Base-by-base conservation (phyloP, 2,329 filamentous ascomycete genomes). In the Fusarium pseudocircinatum region DNA sequence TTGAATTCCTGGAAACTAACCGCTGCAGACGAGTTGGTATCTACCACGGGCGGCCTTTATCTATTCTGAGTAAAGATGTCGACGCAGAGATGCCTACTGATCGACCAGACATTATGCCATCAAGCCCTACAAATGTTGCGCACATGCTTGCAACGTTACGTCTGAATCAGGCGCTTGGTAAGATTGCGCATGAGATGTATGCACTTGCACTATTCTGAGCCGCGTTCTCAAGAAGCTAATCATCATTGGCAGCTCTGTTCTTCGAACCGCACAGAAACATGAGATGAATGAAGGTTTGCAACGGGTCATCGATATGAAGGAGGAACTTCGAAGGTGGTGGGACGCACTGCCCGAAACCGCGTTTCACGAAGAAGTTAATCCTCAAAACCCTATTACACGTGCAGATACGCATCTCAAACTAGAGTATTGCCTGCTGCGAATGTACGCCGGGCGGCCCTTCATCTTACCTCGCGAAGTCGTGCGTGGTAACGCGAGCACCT, bases 21-120 rank as follows among this genome's bases (percentile, higher is more conserved):
- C 28, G 75, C 42, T 54, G 74, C 28, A 88, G 86, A 66, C 85
- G 87, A 49, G 86, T 90, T 37, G 86, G 87, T 44, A 88, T 88
- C 54, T 85, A 89, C 40, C 87, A 90, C 67, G 87, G 87, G 40
- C 82, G 88, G 12, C 87, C 88, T 12, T 81, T 84, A n/a, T 89
- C 88, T 6, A 85, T 89, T 44, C 81, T 85, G 7, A 83, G 84
- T 42, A 80, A 82, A 16, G 87, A 89, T 67, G 84, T 90, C 24
- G 88, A 90, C 72, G 86, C 85, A 6, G 85, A 87, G 28, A 78
- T 87, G 60, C 88, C 88, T 6, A 81, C 82, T 11, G 83, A 88
- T 66, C 79, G 84, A 37, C 82, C 84, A 3, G 83, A 83, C 16
- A 78, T 87, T 49, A 84, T 82, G 79, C 81, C 80, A 24, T 78